Percentiles rank a stretch among this genome's conserved stretches.
These are phyloP conservation scores for Cladosporium sp. DNA, from an alignment of 2,329 filamentous ascomycete genomes.

Conservation along the genomic window DNA sequence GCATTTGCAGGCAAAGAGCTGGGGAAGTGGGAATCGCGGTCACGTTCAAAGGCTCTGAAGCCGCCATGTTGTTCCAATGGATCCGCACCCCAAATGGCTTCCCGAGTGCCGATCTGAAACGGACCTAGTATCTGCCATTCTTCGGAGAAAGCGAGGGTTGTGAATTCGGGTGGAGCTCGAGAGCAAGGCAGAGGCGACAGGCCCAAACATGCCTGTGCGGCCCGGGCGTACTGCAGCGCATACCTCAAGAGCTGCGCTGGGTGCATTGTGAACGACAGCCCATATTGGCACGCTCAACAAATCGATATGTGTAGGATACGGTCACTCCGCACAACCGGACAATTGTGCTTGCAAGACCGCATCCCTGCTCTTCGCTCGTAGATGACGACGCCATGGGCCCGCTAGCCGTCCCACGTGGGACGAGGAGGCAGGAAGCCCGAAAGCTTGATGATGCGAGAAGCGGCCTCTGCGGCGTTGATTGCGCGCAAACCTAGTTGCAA, in stretches of 20 bases:
- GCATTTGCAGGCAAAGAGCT: conserved; percentile 49
- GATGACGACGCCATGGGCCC: conserved; percentile 1
- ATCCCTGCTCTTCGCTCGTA: background rate
- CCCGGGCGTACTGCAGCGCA: background rate
- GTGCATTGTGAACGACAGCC: background rate
- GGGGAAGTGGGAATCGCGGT: conserved; percentile 37
- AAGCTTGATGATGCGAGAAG: conserved; percentile 1
- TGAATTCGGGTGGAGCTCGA: background rate
- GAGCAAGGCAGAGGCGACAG: background rate
- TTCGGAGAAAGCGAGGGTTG: conserved; percentile 9
- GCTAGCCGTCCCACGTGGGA: conserved; percentile 1
- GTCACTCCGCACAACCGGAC: no score
- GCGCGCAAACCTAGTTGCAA: background rate
- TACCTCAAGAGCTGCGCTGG: background rate
- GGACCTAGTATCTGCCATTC: conserved; percentile 51
- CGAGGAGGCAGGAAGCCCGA: conserved; percentile 5
- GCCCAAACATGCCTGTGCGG: background rate
- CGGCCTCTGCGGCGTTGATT: background rate
- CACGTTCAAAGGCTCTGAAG: conserved; percentile 42
- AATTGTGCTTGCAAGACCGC: no score
- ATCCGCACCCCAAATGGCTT: conserved; percentile 54
- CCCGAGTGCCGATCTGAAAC: conserved; percentile 54
- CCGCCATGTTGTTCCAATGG: conserved; percentile 50
- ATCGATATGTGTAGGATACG: no score
- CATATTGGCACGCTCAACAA: no score